Base-by-base conservation (phyloP, 805 yeast species). In the Komagataella pastoris region DNA sequence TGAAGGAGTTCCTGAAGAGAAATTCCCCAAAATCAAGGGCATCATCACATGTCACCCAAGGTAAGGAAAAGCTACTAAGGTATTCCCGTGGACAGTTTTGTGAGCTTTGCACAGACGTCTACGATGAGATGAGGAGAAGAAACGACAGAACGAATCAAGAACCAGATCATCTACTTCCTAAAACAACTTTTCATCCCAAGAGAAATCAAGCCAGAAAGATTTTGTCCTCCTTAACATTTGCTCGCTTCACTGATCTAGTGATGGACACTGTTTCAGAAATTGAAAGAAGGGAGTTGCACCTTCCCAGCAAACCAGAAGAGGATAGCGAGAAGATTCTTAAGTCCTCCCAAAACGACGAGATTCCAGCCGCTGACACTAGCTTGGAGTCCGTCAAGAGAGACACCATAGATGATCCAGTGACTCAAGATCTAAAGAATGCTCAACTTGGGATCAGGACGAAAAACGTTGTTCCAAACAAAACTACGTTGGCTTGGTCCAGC, bases 131-230 rank as follows among this genome's bases (percentile, higher is more conserved):
- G 54, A 80, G 80, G 59, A 78, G 99, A 61, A 76, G 99, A 56
- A 75, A 77, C 45, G 54, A 54, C n/a, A 83, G 81, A 57, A 72
- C 76, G 44, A 70, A 76, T 50, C 72, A 76, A 30, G 79, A 77
- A 56, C 81, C 85, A 1, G 80, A 78, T 51, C 80, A 76, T 59
- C 72, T 91, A 51, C 72, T 81, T 45, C 90, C 96, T 5, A 79
- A 80, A 59, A 72, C 77, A 6, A 74, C 76, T 17, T 88, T 88
- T 68, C 99, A 93, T 65, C 90, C 95, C 47, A 90, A 89, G 63
- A 78, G 99, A 61, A 95, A 93, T 63, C 95, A 89, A 65, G 98
- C 99, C 1, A 77, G 99, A 59, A 87, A 87, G 65, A 91, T 90
- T 67, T 75, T 93, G 58, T 84, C 97, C 4, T 80, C 86, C 49